Evolutionary conservation across 1,139 yeast genomes (phyloP), one percentile per base, ranked within the genome.

Genomic region (Yamadazyma atmosphaerica): DNA sequence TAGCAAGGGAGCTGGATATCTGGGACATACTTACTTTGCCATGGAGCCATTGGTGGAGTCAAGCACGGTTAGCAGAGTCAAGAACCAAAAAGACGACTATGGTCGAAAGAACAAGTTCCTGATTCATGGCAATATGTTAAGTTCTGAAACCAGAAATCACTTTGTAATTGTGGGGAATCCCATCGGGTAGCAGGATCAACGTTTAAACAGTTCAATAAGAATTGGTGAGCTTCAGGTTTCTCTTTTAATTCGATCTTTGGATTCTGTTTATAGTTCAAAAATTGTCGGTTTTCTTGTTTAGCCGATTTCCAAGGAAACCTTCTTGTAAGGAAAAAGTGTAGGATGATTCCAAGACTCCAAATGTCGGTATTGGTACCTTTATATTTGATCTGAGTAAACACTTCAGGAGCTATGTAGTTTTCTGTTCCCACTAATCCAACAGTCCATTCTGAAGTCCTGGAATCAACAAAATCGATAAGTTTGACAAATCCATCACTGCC

Each of bases 391-490:
- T 38, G 39, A 12, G 52, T 41, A 32, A 61, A 62, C 14, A 72
- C 64, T 50, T 77, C 83, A 0, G 83, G 82, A 0, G 81, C 77
- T 22, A 65, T 60, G 45, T 65, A 74, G 9, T 54, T 47, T 19
- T 60, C 64, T 1, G 80, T 70, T 0, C 83, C 83, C 3, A 73
- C 79, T n/a, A 75, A 46, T 0, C 83, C 83, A 38, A 39, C 31
- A 47, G 47, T 30, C 50, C 45, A 2, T 13, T 65, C 63, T 2
- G 67, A 56, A 11, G 28, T 15, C 14, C 42, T 19, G 6, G 42
- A 25, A 38, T 49, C 53, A 12, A 38, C 35, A 47, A 70, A 68
- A 44, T 72, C 78, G 21, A 72, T 69, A 22, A 72, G 51, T 44
- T 69, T 71, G 31, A 69, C 46, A 3, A 38, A 32, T 1, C 60